Conservation (phyloP, 2,329 filamentous ascomycete species). For the Cladorrhinum sp. region DNA sequence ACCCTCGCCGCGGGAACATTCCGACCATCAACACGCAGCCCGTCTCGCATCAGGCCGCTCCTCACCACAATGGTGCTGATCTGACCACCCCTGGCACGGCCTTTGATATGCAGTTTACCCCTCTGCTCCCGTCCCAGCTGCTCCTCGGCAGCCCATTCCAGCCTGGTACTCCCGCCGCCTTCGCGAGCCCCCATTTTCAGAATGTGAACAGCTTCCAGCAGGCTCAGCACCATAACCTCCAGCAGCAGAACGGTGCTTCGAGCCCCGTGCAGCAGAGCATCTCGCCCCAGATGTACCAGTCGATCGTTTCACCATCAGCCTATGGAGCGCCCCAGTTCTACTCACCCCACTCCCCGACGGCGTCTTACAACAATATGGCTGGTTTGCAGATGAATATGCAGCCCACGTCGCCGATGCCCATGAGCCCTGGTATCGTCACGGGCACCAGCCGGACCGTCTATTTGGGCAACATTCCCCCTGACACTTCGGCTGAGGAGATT, state of each 20-base stretch:
- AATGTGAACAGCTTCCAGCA: constrained; percentile 75
- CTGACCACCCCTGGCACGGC: constrained; percentile 83
- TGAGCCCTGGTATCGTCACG: constrained; percentile 76
- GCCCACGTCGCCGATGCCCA: constrained; percentile 71
- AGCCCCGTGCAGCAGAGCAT: constrained; percentile 76
- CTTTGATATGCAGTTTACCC: constrained; percentile 98
- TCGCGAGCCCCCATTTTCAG: constrained; percentile 88
- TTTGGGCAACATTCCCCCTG: constrained; percentile 95
- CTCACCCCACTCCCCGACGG: constrained; percentile 81
- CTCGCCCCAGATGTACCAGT: constrained; percentile 80
- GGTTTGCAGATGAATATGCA: constrained; percentile 55
- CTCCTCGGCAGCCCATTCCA: constrained; percentile 96
- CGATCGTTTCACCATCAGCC: constrained; percentile 79
- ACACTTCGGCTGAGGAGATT: constrained; percentile 95
- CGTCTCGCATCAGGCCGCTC: constrained; percentile 45
- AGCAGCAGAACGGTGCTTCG: constrained; percentile 61
- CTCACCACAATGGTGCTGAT: constrained; percentile 59
- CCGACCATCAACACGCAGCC: constrained; percentile 87
- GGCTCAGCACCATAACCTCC: constrained; percentile 50
- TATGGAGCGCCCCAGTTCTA: constrained; percentile 81
- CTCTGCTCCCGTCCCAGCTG: constrained; percentile 88
- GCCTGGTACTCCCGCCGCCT: constrained; percentile 85
- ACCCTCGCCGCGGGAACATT: constrained; percentile 80
- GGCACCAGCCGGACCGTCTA: constrained; percentile 96
- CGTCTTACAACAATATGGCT: constrained; percentile 64